phyloP scores from a whole-genome alignment of 2,329 filamentous ascomycete species.

The Pseudogymnoascus sp. region DNA sequence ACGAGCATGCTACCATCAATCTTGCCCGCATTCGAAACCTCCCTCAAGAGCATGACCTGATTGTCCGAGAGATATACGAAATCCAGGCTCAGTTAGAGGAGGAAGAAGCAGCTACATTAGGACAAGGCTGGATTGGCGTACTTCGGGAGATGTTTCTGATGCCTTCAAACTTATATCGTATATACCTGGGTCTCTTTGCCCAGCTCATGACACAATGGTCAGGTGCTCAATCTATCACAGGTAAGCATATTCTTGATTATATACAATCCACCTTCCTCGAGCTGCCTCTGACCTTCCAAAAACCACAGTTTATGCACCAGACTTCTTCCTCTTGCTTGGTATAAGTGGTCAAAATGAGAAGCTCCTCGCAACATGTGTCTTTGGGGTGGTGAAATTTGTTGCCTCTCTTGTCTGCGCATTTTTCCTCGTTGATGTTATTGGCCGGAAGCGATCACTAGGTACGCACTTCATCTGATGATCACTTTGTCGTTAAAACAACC shows the following conservation, averaged over 20 bases:
- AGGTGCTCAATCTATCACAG: slow-evolving; percentile 62
- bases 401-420: slow-evolving; percentile 45
- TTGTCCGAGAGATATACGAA: slow-evolving; percentile 51
- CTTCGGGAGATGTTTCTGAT: slow-evolving; percentile 62
- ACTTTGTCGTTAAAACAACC: not conserved
- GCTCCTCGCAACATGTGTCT: slow-evolving; percentile 48
- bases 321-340: slow-evolving; percentile 48
- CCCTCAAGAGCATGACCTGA: slow-evolving; percentile 49
- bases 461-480: slow-evolving; percentile 6
- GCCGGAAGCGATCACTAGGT: slow-evolving; percentile 40
- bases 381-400: slow-evolving; percentile 48
- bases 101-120: slow-evolving; percentile 63
- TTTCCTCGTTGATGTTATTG: slow-evolving; percentile 51
- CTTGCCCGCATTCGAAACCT: slow-evolving; percentile 53
- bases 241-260: not conserved
- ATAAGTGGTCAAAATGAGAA: slow-evolving; percentile 45
- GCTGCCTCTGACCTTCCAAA: not conserved
- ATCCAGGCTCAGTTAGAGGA: slow-evolving; percentile 60
- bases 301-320: slow-evolving; percentile 49
- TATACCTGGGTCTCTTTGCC: slow-evolving; percentile 59
- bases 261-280: slow-evolving; percentile 15
- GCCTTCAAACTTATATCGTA: slow-evolving; percentile 62
- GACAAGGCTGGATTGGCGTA: slow-evolving; percentile 54
- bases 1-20: slow-evolving; percentile 47
- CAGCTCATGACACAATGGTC: slow-evolving; percentile 70